phyloP scores from a whole-genome alignment of 768 basidiomycete genomes.

The Leccinum incarnatum region DNA sequence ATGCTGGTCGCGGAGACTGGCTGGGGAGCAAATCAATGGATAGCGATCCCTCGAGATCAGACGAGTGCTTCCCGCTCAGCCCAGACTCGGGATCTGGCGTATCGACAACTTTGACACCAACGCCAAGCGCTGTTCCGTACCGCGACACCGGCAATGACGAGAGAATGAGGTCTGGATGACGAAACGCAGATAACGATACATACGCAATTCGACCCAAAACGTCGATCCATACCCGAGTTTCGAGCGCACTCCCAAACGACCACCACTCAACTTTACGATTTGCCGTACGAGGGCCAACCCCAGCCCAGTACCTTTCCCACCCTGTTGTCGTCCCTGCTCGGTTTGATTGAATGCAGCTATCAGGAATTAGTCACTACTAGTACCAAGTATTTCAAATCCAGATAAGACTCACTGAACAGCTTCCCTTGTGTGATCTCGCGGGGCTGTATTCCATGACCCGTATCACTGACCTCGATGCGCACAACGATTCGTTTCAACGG shows the following conservation, averaged over 20 bases:
- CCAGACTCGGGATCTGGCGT: constrained; percentile 25
- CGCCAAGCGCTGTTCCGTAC: constrained; percentile 50
- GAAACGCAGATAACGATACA: constrained; percentile 23
- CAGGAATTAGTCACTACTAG: not conserved
- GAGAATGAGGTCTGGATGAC: constrained; percentile 11
- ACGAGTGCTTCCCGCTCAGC: constrained; percentile 17
- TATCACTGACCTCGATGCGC: constrained; percentile 82
- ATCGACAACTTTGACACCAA: constrained; percentile 53
- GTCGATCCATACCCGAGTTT: constrained; percentile 71
- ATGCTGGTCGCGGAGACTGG: constrained; percentile 7
- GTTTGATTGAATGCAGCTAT: constrained; percentile 77
- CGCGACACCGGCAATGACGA: constrained; percentile 6
- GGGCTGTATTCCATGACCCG: constrained; percentile 60
- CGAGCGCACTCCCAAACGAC: constrained; percentile 67
- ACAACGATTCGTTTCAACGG: constrained; percentile 67
- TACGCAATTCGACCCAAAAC: constrained; percentile 84
- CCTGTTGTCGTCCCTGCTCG: constrained; percentile 71
- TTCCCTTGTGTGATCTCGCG: constrained; percentile 71
- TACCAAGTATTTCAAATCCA: not conserved
- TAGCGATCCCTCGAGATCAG: constrained; percentile 27
- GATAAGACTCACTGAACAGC: constrained; percentile 57
- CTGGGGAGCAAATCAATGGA: constrained; percentile 25
- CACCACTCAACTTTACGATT: constrained; percentile 73
- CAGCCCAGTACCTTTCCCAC: constrained; percentile 70
- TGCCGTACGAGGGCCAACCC: constrained; percentile 75